Base-by-base conservation (phyloP, 306 rosid genomes). In the Sicyos baderoa region DNA sequence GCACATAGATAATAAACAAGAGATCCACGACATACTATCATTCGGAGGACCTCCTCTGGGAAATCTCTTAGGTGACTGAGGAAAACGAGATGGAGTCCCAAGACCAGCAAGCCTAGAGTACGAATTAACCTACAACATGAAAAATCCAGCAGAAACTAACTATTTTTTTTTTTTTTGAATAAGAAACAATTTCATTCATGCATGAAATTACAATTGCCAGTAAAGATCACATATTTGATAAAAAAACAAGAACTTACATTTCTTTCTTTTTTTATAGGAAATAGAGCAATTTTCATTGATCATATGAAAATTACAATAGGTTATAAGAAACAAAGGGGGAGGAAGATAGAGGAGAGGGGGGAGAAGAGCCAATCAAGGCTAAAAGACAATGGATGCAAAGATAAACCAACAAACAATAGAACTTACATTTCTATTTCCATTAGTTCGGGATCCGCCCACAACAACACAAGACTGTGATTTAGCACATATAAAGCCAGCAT, bases 401-500 rank as follows among this genome's bases (percentile, higher is more conserved):
- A 29, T 29, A 29, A 29, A 29, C 35, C 35, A 29, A 29, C 35
- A 29, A 29, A 29, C 35, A 29, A 29, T 74, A 42, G 1, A 61
- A 17, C 72, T 66, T 80, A 94, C 97, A 78, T 88, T 94, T 94
- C 96, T 85, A 73, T 88, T 90, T 54, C 92, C 94, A 73, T 76
- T 78, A 70, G 88, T 71, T 44, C 97, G 95, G 49, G 99, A 94
- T 72, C 99, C 99, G 52, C 99, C 99, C 49, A 94, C 99, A 48
- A 94, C 83, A 74, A 80, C 76, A 82, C 97, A 90, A 25, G 90
- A 85, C n/a, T 88, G 90, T 48, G 99, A 86, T 81, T 88, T 94
- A 56, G 82, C 91, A 82, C 99, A 94, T 60, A 94, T 88, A 84
- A 88, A 94, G 68, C 97, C 99, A 0, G 97, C 95, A 80, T 94